These are phyloP conservation scores for Sambucus nigra DNA, from an alignment of 129 eudicot species.

Conservation along the genomic window DNA sequence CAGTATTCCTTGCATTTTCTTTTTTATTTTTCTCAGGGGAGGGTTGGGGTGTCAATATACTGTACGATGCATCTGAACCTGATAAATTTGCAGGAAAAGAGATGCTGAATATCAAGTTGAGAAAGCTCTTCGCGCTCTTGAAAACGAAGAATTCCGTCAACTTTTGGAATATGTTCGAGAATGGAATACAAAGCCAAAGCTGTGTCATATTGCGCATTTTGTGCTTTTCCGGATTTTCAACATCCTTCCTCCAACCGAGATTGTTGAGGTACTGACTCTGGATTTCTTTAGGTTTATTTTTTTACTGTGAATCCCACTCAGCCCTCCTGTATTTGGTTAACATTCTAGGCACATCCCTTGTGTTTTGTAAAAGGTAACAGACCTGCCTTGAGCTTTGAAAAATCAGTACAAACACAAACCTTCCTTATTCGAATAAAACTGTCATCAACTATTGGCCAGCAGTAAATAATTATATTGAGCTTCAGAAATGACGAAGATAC, in stretches of 20 bases:
- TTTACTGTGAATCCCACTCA: no score
- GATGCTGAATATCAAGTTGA: conserved; percentile 44
- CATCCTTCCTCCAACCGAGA: conserved; percentile 66
- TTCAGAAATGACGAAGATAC: no score
- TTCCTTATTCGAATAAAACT: no score
- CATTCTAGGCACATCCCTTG: no score
- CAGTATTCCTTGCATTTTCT: neutral
- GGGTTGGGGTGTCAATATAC: no score
- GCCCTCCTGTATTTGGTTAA: no score
- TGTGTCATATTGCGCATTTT: conserved; percentile 82
- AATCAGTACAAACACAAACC: no score
- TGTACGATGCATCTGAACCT: neutral
- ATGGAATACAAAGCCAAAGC: conserved; percentile 90
- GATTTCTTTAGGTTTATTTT: neutral
- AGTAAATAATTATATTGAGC: no score
- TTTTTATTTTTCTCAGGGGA: no score
- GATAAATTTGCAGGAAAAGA: conserved; percentile 40
- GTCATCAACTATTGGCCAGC: no score
- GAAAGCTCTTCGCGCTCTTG: conserved; percentile 49
- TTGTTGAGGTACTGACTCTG: conserved; percentile 46
- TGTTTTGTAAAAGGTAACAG: no score
- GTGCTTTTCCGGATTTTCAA: conserved; percentile 58
- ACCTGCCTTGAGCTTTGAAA: no score
- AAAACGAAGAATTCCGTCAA: conserved; percentile 43
- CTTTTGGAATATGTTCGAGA: conserved; percentile 81